Evolutionary conservation across 257 asterid species (phyloP), one percentile per base, ranked within the genome.

Genomic region (Cruciata laevipes): DNA sequence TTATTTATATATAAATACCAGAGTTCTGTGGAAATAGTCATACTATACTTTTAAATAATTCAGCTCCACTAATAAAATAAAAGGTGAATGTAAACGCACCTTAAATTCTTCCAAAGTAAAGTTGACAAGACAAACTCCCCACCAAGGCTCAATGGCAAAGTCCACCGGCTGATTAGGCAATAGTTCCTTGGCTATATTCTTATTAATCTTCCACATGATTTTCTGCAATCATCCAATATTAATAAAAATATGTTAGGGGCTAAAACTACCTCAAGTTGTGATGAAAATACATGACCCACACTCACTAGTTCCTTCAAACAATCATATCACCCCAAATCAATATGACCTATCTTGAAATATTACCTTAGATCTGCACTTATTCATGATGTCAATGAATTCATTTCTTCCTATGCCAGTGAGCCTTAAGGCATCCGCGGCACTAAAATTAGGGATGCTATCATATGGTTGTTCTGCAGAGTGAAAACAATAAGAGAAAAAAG

Each of bases 351-450:
- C 66, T 33, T 73, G 63, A 62, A 69, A 73, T 69, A 81, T 67
- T 80, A 94, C 99, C 99, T 94, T 94, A 79, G 99, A 94, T 83
- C 97, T 94, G 92, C 99, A 94, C 83, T 88, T 94, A 83, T 90
- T 94, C 99, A 94, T 94, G 79, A 94, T 88, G 81, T 94, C 99
- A 73, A 94, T 94, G 79, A 94, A 94, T 76, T 94, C 99, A 84
- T 94, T 94, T 83, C 99, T 87, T 75, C 99, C 99, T 21, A 94
- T 87, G 61, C 96, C 97, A 16, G 97, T 84, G 61, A 94, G 95
- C 71, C 96, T 83, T 81, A 94, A 82, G 58, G 97, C 96, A 81
- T 94, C 99, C 53, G 99, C 99, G 47, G 99, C 99, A 60, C 96
- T 94, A 80, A 94, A 94, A 82, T 94, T 94, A 58, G 99, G 99